phyloP scores from a whole-genome alignment of 345 rosid species.

The Gossypium rotundifolium region DNA sequence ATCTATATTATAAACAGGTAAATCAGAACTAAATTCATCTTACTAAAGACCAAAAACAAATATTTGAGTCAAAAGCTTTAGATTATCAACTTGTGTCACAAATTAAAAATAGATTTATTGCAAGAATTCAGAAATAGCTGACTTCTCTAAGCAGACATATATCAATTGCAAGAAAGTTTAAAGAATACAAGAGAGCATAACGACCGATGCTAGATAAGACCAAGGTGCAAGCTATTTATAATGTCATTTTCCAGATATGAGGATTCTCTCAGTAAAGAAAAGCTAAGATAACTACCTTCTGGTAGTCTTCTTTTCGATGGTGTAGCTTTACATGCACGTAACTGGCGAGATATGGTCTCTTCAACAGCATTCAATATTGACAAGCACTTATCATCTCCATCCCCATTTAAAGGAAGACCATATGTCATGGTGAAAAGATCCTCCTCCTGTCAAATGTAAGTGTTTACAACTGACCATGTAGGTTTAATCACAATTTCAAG shows the following conservation, averaged over 20 bases:
- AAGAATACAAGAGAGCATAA: background rate
- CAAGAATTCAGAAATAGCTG: background rate
- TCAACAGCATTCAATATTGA: constrained; percentile 81
- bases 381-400: constrained; percentile 82
- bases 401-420: constrained; percentile 75
- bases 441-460: constrained; percentile 61
- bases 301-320: constrained; percentile 47
- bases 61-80: background rate
- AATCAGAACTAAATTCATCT: background rate
- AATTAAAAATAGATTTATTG: background rate
- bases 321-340: constrained; percentile 78
- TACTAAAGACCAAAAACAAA: background rate
- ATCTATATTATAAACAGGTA: background rate
- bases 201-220: background rate
- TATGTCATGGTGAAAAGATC: constrained; percentile 85
- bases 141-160: background rate
- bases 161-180: background rate
- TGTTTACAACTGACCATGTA: constrained; percentile 1
- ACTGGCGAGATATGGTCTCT: constrained; percentile 78
- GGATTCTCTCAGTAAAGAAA: background rate
- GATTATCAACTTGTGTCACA: background rate
- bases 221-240: background rate
- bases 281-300: constrained; percentile 48
- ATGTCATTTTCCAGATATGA: background rate
- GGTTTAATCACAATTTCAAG: background rate